A percentile compares a stretch with the other conserved stretches of the same genome.
Conservation (phyloP, 495 filamentous ascomycete genomes). For the Beverwykella pulmonaria region DNA sequence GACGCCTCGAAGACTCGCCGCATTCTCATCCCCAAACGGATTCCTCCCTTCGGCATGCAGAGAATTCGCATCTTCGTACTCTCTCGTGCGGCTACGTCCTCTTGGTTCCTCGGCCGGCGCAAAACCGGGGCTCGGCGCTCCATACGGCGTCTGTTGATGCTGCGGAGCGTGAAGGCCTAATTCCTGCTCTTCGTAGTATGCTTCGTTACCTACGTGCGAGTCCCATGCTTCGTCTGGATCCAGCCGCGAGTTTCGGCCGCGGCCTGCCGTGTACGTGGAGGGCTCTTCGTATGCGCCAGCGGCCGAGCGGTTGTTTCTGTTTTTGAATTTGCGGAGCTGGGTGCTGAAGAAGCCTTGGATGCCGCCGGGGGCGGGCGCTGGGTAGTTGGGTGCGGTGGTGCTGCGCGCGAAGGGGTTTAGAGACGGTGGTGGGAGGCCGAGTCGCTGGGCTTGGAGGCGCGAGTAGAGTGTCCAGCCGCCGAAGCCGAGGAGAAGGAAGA, state of each 20-base stretch:
- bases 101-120: constrained; percentile 19
- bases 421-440: constrained; percentile 66
- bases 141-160: constrained; percentile 34
- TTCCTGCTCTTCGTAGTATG: constrained; percentile 69
- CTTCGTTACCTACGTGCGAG: constrained; percentile 64
- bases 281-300: constrained; percentile 65
- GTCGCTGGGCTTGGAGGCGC: constrained; percentile 61
- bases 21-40: constrained; percentile 48
- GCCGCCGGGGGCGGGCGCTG: constrained; percentile 59
- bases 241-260: constrained; percentile 48
- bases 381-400: constrained; percentile 44
- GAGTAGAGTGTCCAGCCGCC: constrained; percentile 50
- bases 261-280: constrained; percentile 42
- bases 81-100: constrained; percentile 42
- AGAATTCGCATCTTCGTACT: constrained; percentile 38
- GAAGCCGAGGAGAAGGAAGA: constrained; percentile 54
- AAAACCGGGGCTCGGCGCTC: constrained; percentile 29
- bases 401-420: constrained; percentile 65
- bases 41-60: constrained; percentile 41
- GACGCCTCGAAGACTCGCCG: constrained; percentile 45
- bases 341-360: constrained; percentile 61
- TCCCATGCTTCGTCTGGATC: constrained; percentile 79
- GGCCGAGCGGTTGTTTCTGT: constrained; percentile 52
- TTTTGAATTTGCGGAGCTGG: constrained; percentile 56
- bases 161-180: constrained; percentile 48